Percentiles rank a stretch among this genome's conserved stretches.
These are phyloP conservation scores for Pseudopithomyces maydicus DNA, from an alignment of 2,329 filamentous ascomycete species.

Conservation along the genomic window DNA sequence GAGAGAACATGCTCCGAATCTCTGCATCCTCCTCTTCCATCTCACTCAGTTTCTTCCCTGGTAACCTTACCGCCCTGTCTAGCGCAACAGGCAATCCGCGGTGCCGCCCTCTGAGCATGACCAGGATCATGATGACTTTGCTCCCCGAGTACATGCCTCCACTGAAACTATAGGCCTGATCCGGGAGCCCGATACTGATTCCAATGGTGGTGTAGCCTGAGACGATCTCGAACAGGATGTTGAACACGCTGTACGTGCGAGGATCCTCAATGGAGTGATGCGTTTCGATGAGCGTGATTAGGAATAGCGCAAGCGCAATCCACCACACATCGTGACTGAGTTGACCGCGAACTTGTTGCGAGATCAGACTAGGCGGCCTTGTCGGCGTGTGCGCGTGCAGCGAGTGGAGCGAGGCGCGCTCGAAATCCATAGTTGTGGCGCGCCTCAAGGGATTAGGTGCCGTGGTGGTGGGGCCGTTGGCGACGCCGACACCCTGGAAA, in stretches of 20 bases:
- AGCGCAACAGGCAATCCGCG: slow-evolving; percentile 26
- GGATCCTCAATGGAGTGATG: slow-evolving; percentile 26
- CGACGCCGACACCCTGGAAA: slow-evolving; percentile 28
- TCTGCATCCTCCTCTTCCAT: slow-evolving; percentile 27
- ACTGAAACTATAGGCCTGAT: slow-evolving; percentile 26
- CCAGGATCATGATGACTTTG: slow-evolving; percentile 26
- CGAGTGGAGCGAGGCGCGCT: slow-evolving; percentile 22
- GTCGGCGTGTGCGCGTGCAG: slow-evolving; percentile 18
- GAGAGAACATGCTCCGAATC: slow-evolving; percentile 21
- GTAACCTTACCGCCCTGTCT: slow-evolving; percentile 26
- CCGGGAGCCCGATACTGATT: slow-evolving; percentile 25
- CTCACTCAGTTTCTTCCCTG: slow-evolving; percentile 23
- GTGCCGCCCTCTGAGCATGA: slow-evolving; percentile 25
- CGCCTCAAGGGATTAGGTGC: slow-evolving; percentile 14
- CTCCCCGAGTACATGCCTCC: slow-evolving; percentile 27
- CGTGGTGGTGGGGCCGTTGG: slow-evolving; percentile 8
- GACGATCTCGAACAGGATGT: slow-evolving; percentile 27
- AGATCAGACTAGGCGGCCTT: slow-evolving; percentile 23
- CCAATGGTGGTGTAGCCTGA: slow-evolving; percentile 28
- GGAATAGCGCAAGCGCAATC: slow-evolving; percentile 26
- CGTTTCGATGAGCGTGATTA: slow-evolving; percentile 29
- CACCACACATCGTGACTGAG: slow-evolving; percentile 30
- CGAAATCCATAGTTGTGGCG: slow-evolving; percentile 23
- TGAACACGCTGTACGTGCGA: slow-evolving; percentile 26
- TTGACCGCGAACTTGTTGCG: slow-evolving; percentile 27